These are phyloP conservation scores for Xerocomus nothofagi DNA, from an alignment of 1,284 basidiomycete species.

Conservation along the genomic window DNA sequence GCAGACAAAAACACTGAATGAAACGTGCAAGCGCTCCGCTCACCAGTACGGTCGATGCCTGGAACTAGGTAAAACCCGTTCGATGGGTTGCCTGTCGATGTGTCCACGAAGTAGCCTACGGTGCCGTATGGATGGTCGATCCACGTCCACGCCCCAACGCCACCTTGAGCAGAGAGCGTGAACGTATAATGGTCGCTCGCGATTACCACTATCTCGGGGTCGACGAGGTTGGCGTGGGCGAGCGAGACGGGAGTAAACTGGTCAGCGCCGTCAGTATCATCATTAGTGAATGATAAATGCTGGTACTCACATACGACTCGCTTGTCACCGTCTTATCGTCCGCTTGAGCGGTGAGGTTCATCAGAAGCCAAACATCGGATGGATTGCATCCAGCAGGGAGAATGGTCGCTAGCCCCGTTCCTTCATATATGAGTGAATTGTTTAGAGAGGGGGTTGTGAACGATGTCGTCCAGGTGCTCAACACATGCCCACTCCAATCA, in stretches of 20 bases:
- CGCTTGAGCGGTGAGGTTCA: conserved; percentile 50
- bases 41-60: too few relatives aligned
- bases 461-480: conserved; percentile 39
- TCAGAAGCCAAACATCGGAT: conserved; percentile 50
- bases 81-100: too few relatives aligned
- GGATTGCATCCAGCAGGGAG: conserved; percentile 44
- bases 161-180: conserved; percentile 51
- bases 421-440: conserved; percentile 46
- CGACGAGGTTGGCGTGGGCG: conserved; percentile 44
- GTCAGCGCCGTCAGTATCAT: not conserved
- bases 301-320: conserved; percentile 51
- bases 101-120: too few relatives aligned
- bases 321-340: conserved; percentile 46
- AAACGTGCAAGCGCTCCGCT: too few relatives aligned
- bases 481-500: conserved; percentile 49
- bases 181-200: conserved; percentile 42
- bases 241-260: conserved; percentile 57
- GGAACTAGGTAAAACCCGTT: too few relatives aligned
- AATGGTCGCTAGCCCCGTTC: conserved; percentile 39
- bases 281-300: not conserved
- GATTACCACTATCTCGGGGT: conserved; percentile 46
- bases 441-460: conserved; percentile 52
- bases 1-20: too few relatives aligned
- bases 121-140: too few relatives aligned
- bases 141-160: conserved; percentile 16